These are phyloP conservation scores for Sherardia arvensis DNA, from an alignment of 257 asterid species.

Conservation along the genomic window DNA sequence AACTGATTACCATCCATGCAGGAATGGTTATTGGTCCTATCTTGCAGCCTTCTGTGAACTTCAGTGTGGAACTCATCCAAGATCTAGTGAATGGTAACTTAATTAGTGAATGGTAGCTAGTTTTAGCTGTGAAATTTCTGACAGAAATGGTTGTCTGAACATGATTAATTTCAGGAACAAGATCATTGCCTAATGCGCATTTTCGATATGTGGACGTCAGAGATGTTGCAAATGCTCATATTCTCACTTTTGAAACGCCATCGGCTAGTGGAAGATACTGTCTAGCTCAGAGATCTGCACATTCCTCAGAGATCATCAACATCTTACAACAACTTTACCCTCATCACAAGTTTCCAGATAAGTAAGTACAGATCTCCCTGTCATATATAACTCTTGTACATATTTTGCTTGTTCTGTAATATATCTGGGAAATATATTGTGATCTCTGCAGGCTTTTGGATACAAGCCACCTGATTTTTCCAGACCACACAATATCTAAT, in stretches of 20 bases:
- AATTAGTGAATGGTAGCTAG: too few relatives aligned
- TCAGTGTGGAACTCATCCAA: neutral
- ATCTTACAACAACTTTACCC: conserved; percentile 43
- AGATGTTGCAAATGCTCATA: conserved; percentile 65
- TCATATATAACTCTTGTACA: too few relatives aligned
- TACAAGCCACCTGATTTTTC: neutral
- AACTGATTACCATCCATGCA: conserved; percentile 46
- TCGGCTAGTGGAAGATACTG: conserved; percentile 36
- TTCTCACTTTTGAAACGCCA: conserved; percentile 50
- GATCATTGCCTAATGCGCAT: neutral
- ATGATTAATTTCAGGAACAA: neutral
- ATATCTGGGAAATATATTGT: too few relatives aligned
- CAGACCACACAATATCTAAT: neutral
- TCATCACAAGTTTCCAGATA: conserved; percentile 32
- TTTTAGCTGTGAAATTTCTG: neutral
- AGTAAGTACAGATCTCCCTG: conserved; percentile 17
- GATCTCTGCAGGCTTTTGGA: neutral
- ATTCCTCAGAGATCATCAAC: conserved; percentile 33
- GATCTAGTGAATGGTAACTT: too few relatives aligned
- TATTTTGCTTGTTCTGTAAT: neutral
- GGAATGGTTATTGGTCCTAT: conserved; percentile 52
- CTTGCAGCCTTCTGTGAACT: conserved; percentile 31
- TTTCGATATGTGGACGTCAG: conserved; percentile 29
- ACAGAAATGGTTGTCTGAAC: too few relatives aligned
- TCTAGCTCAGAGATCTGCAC: conserved; percentile 36